phyloP scores from a whole-genome alignment of 148 eudicot genomes.

The Suaeda aralocaspica region DNA sequence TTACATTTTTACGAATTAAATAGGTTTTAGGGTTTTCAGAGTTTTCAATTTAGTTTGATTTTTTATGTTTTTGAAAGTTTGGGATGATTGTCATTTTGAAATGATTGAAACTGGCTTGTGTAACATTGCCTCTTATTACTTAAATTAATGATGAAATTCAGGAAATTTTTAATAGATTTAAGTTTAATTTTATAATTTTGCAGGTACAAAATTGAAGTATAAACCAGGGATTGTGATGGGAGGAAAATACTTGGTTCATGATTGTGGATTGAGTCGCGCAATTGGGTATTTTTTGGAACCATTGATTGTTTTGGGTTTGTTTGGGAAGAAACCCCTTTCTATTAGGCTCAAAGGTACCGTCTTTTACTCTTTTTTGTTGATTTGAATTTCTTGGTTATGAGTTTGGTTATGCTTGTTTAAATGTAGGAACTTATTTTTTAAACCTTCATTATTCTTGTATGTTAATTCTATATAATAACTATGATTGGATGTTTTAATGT shows the following conservation, averaged over 20 bases:
- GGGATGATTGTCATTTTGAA: too few relatives aligned
- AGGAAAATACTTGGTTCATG: conserved; percentile 62
- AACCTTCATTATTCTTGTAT: too few relatives aligned
- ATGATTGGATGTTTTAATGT: too few relatives aligned
- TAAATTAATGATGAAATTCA: too few relatives aligned
- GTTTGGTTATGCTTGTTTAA: not conserved
- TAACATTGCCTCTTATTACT: too few relatives aligned
- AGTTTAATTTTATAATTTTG: not conserved
- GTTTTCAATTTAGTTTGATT: conserved; percentile 11
- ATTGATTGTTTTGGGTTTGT: conserved; percentile 61
- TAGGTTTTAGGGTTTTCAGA: too few relatives aligned
- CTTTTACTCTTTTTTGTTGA: not conserved
- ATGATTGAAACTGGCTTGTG: too few relatives aligned
- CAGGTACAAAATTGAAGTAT: conserved; percentile 89
- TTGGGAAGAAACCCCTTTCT: conserved; percentile 73
- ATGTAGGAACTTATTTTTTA: too few relatives aligned
- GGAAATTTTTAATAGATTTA: too few relatives aligned
- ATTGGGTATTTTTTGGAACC: conserved; percentile 89
- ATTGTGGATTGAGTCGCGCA: conserved; percentile 66
- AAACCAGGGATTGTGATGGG: conserved; percentile 86
- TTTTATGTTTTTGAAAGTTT: not conserved
- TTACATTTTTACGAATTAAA: too few relatives aligned
- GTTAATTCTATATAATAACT: too few relatives aligned
- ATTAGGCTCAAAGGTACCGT: conserved; percentile 70
- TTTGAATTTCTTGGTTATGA: not conserved